Evolutionary conservation across 352 stramenopile species (phyloP), one percentile per base, ranked within the genome.

Genomic region (Globisporangium canariense): DNA sequence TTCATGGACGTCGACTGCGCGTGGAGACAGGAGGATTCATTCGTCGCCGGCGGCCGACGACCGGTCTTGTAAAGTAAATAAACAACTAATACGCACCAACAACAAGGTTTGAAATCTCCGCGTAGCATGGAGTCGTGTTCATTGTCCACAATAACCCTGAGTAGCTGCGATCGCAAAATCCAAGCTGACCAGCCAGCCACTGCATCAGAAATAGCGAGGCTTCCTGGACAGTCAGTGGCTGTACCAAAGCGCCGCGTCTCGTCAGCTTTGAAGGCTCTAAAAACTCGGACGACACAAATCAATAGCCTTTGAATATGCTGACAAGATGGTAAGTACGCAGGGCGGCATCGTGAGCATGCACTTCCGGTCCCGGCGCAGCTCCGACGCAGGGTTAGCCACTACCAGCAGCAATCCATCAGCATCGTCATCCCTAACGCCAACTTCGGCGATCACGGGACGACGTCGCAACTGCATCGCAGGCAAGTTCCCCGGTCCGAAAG

Each of bases 1-100:
- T 94, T 91, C 62, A 69, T 82, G 40, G 83, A 94, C 58, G 77
- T 94, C 2, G 85, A 92, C 62, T 89, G 83, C 34, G 76, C 83
- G 41, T 94, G 85, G 85, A 71, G 85, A 32, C 73, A 90, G 60
- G 64, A 66, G n/a, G 85, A 91, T 45, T 92, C 83, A 45, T 94
- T 94, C 45, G 81, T 92, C 18, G 76, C 81, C 6, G 83, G 85
- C 22, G 85, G 71, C 2, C 74, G 79, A 4, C 80, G 77, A 34
- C 78, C 82, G 13, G 9, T 56, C 18, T 11, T 18, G 11, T 32
- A 46, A 20, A 49, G 49, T n/a, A 36, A 20, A 8, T 22, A n/a
- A 20, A 36, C 28, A 54, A 20, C 11, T 36, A 36, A 53, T 0
- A 10, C 25, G n/a, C 47, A 28, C 18, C 47, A 53, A 51, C n/a